Percentiles rank a stretch among this genome's conserved stretches.
These are phyloP conservation scores for Cyclocybe aegerita DNA, from an alignment of 768 basidiomycete genomes.

Conservation along the genomic window DNA sequence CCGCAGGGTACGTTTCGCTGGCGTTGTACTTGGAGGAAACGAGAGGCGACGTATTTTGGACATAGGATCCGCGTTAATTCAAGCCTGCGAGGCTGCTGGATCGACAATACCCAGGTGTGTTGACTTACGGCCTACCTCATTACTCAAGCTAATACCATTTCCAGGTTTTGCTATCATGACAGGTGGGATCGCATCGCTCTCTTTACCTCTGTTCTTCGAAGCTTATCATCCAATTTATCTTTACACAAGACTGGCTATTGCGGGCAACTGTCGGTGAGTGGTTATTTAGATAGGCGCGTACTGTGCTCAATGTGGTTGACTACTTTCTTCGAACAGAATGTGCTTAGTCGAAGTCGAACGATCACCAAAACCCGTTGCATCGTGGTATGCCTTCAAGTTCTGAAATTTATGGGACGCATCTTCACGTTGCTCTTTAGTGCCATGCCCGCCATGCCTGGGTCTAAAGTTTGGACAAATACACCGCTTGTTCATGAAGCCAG, in stretches of 20 bases:
- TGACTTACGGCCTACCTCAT: slow-evolving; percentile 3
- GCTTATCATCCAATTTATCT: slow-evolving; percentile 2
- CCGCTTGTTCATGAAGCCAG: slow-evolving; percentile 88
- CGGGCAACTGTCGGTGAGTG: slow-evolving; percentile 92
- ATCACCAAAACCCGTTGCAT: slow-evolving; percentile 92
- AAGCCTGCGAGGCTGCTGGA: slow-evolving; percentile 92
- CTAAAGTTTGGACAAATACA: slow-evolving; percentile 91
- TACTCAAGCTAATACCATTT: slow-evolving; percentile 13
- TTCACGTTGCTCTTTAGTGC: slow-evolving; percentile 49
- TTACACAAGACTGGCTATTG: slow-evolving; percentile 77
- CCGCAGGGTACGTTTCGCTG: slow-evolving; percentile 73
- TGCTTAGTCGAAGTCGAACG: slow-evolving; percentile 97
- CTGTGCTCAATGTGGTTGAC: slow-evolving; percentile 3
- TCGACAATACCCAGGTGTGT: slow-evolving; percentile 74
- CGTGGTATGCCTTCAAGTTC: slow-evolving; percentile 55
- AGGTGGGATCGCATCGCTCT: slow-evolving; percentile 41
- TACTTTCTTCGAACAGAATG: slow-evolving; percentile 58
- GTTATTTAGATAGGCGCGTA: neutral
- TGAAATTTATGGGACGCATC: neutral
- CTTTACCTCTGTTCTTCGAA: neutral
- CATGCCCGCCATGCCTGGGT: slow-evolving; percentile 95
- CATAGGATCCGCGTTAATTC: slow-evolving; percentile 89
- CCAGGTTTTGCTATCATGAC: slow-evolving; percentile 85
- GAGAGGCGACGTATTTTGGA: slow-evolving; percentile 9
- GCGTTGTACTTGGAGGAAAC: neutral